Percentiles rank a stretch among this genome's conserved stretches.
Conservation (phyloP, 1,139 yeast species). For the Sugiyamaella grinbergsii region DNA sequence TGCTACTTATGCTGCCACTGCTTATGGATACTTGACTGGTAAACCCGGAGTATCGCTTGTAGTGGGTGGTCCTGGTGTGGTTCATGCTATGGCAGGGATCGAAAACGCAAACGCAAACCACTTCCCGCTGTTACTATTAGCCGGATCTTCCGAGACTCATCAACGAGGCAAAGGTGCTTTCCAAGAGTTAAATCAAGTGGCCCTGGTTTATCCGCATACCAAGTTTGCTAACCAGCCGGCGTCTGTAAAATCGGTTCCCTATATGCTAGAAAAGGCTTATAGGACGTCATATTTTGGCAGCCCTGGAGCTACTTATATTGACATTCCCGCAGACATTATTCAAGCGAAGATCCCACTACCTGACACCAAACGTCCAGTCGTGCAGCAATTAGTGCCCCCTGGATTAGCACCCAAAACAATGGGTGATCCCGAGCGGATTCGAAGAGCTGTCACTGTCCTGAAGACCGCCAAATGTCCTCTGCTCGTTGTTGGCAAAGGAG, state of each 20-base stretch:
- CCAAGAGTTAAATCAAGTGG: constrained; percentile 65
- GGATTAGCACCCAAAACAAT: constrained; percentile 44
- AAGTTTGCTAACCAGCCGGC: constrained; percentile 55
- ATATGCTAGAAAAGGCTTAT: constrained; percentile 53
- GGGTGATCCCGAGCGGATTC: constrained; percentile 48
- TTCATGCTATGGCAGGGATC: constrained; percentile 65
- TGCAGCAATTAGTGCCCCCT: constrained; percentile 31
- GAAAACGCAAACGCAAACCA: constrained; percentile 59
- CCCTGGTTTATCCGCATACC: constrained; percentile 49
- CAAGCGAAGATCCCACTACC: constrained; percentile 37
- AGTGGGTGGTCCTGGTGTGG: constrained; percentile 71
- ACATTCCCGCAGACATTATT: constrained; percentile 63
- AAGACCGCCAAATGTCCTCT: constrained; percentile 50
- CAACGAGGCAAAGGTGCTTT: constrained; percentile 61
- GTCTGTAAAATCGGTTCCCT: constrained; percentile 44
- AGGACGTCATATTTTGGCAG: constrained; percentile 51
- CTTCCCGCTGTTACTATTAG: constrained; percentile 62
- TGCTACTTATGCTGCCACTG: constrained; percentile 70
- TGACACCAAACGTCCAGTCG: constrained; percentile 7
- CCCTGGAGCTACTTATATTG: constrained; percentile 62
- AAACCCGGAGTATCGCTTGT: constrained; percentile 64
- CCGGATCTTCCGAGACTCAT: constrained; percentile 57
- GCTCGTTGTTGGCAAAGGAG: constrained; percentile 64
- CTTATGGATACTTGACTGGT: constrained; percentile 63
- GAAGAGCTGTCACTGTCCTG: constrained; percentile 43